Base-by-base conservation (phyloP, 2,329 filamentous ascomycete species). In the Aaosphaeria pasadenensis region DNA sequence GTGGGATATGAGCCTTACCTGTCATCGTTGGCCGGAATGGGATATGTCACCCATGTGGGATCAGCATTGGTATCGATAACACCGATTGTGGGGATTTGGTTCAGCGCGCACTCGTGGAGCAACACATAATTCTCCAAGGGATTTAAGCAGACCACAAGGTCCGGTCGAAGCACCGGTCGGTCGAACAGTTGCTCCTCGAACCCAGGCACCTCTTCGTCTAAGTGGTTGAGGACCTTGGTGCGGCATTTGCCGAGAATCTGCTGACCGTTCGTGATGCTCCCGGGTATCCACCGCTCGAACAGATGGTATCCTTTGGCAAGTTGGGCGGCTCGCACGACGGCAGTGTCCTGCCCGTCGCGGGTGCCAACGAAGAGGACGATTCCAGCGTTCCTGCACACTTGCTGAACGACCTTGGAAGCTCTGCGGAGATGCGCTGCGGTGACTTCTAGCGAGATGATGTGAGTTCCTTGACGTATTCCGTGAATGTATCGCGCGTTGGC, bases 1-100 rank as follows among this genome's bases (percentile, higher is more conserved):
- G 31, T 24, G 17, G 17, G 17, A 24, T 24, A 24, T 24, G 17
- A 5, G 41, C 68, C 78, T 64, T 70, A 89, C 87, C 86, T 91
- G 78, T 99, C 94, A 66, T 99, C 94, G 70, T 99, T 99, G 44
- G 90, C 90, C 2, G 94, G 94, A 58, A 99, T 96, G 11, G 89
- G 88, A 67, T 99, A 99, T 4, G 94, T 97, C 44, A 97, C 91
- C 83, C 89, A 92, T 0, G 89, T 89, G 1, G 94, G 89, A 71
- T 97, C 88, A 2, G 85, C 86, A 70, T 99, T 88, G 1, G 94
- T 97, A 71, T 99, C 94, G 57, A 97, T 87, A 49, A 99, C 80
- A 42, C 92, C 94, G 62, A 99, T 94, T 0, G 94, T 97, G 1
- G 94, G 94, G 48, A 99, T 88, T 63, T 87, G 89, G 67, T 89